Evolutionary conservation across 257 asterid species (phyloP).

Genomic region (Rhazya stricta): DNA sequence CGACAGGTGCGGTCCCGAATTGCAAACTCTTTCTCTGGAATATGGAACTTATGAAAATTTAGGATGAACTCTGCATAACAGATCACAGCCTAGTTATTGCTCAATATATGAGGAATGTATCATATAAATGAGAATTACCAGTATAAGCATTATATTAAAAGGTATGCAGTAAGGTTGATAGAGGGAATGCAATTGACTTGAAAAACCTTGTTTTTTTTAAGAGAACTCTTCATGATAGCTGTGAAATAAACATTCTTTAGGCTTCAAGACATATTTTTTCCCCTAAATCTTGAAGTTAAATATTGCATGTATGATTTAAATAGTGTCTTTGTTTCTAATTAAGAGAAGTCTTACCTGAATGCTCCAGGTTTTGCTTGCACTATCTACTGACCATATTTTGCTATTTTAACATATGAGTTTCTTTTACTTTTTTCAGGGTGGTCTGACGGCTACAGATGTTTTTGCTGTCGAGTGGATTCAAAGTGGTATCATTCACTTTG

Average conservation of each 20-base stretch:
- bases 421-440: constrained; percentile 60
- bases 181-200: background rate
- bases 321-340: background rate
- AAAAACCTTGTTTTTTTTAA: background rate
- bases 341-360: background rate
- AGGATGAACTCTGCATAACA: no score
- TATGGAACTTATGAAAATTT: no score
- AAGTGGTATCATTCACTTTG: constrained; percentile 88
- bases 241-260: background rate
- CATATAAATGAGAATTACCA: no score
- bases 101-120: no score
- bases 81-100: no score
- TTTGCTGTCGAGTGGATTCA: constrained; percentile 97
- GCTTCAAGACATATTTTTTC: background rate
- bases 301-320: background rate
- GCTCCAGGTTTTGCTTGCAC: background rate
- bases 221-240: no score
- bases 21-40: no score
- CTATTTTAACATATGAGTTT: constrained; percentile 14
- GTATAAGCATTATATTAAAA: no score
- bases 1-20: no score
- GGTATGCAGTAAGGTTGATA: background rate
- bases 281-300: background rate
- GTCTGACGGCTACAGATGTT: constrained; percentile 94
- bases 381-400: background rate